Conservation (phyloP, 306 rosid species). For the Pyrus betulifolia region DNA sequence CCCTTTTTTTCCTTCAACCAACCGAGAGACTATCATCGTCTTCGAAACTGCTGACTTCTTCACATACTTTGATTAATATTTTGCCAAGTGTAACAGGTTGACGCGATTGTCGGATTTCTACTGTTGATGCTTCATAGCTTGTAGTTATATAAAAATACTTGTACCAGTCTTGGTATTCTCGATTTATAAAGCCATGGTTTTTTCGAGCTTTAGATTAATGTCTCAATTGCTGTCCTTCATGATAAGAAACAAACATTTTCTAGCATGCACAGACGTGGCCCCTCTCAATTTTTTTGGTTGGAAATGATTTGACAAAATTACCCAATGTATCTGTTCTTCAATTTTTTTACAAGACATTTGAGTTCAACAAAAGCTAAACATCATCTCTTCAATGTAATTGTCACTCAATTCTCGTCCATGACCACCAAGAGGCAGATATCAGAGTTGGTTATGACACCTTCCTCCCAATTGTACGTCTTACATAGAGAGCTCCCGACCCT, state of each 20-base stretch:
- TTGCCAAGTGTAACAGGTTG: slow-evolving; percentile 9
- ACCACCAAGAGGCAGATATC: no score
- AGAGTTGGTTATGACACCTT: no score
- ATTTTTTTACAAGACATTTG: no score
- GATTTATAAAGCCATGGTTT: not conserved
- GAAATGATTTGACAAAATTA: no score
- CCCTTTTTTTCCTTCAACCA: slow-evolving; percentile 16
- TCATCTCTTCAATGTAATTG: no score
- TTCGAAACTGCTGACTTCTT: slow-evolving; percentile 21
- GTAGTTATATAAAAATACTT: slow-evolving; percentile 6
- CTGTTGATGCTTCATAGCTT: not conserved
- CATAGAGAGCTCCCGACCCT: no score
- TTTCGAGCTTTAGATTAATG: slow-evolving; percentile 4
- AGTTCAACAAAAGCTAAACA: no score
- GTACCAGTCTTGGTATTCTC: not conserved
- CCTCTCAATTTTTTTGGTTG: no score
- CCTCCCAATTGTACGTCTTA: no score
- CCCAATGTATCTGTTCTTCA: no score
- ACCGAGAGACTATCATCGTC: slow-evolving; percentile 19
- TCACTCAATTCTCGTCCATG: no score
- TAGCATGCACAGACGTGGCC: no score
- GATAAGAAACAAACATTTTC: not conserved
- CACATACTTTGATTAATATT: not conserved
- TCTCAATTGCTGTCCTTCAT: not conserved
- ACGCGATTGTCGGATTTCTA: slow-evolving; percentile 1